A percentile compares a stretch with the other conserved stretches of the same genome.
Evolutionary conservation across 106 monocot species (phyloP).

Genomic region (Phalaenopsis equestris): DNA sequence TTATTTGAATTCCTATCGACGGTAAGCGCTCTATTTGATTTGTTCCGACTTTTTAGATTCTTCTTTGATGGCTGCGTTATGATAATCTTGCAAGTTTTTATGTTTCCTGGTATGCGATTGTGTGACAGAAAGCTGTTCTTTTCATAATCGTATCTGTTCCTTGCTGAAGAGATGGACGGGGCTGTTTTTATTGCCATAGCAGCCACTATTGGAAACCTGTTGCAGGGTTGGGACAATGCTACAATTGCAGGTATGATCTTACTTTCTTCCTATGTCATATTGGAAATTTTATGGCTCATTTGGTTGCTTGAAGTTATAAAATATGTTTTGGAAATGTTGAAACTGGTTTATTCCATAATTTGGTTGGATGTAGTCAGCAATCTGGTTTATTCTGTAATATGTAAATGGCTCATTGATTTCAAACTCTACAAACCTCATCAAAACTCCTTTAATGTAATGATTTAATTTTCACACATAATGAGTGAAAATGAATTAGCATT

Average conservation of each 20-base stretch:
- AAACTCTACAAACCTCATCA: background rate
- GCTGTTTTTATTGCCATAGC: constrained; percentile 52
- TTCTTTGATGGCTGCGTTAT: background rate
- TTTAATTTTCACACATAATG: background rate
- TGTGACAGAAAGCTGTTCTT: background rate
- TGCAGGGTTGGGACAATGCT: constrained; percentile 75
- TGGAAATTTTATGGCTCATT: background rate
- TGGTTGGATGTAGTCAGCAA: background rate
- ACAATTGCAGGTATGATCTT: constrained; percentile 49
- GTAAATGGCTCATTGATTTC: background rate
- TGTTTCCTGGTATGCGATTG: background rate
- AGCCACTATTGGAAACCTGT: constrained; percentile 58
- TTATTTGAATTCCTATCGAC: background rate
- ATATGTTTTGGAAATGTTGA: no score
- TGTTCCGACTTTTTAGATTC: background rate
- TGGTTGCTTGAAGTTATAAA: no score
- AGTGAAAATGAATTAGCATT: background rate
- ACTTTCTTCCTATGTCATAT: background rate
- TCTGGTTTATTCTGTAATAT: background rate
- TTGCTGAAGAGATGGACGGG: constrained; percentile 24
- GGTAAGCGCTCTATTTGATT: constrained; percentile 1
- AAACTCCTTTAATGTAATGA: background rate
- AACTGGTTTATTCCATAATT: background rate
- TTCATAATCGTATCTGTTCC: background rate
- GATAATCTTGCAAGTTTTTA: background rate